Conservation (phyloP, 768 basidiomycete genomes). For the Boletus patriciae region DNA sequence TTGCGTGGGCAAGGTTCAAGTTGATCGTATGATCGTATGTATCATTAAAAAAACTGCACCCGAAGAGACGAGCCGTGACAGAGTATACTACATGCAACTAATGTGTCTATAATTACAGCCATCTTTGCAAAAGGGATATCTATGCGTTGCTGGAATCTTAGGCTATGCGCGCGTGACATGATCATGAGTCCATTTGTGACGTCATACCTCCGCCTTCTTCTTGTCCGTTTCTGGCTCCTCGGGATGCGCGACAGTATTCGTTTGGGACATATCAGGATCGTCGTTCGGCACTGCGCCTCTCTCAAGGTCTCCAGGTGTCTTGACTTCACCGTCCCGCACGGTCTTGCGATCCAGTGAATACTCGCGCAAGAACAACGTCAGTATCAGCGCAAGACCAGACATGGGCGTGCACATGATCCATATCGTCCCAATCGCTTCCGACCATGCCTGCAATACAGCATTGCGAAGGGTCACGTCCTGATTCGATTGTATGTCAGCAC, state of each 20-base stretch:
- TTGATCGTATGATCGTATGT: no score
- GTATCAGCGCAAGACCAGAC: slow-evolving; percentile 50
- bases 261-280: background rate
- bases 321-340: slow-evolving; percentile 37
- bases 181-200: background rate
- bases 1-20: no score
- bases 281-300: slow-evolving; percentile 8
- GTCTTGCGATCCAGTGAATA: slow-evolving; percentile 60
- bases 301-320: slow-evolving; percentile 33
- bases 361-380: slow-evolving; percentile 53
- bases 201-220: background rate
- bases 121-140: background rate
- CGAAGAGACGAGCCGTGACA: background rate
- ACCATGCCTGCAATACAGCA: slow-evolving; percentile 53
- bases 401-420: slow-evolving; percentile 68
- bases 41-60: no score
- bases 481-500: background rate
- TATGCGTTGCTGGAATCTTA: slow-evolving; percentile 1
- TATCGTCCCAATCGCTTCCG: slow-evolving; percentile 60
- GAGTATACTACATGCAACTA: background rate
- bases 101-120: background rate
- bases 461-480: slow-evolving; percentile 52
- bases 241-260: background rate
- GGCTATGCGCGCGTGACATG: background rate
- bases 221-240: background rate